These are phyloP conservation scores for Pterocarpus macrocarpus DNA, from an alignment of 306 rosid genomes.

Conservation along the genomic window DNA sequence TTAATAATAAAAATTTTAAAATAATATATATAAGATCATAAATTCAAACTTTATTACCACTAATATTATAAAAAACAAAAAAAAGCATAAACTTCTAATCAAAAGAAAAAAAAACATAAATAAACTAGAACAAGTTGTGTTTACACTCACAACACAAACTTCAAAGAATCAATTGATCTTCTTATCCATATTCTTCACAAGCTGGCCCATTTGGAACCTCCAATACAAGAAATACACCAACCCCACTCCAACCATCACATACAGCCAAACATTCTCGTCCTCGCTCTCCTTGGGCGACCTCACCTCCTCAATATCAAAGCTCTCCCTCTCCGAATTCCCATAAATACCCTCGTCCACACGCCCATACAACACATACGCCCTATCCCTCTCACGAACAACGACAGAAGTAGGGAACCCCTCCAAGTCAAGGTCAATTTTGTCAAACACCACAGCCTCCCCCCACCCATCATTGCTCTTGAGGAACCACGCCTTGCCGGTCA, in stretches of 20 bases:
- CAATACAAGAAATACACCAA: conserved; percentile 75
- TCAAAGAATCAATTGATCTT: conserved; percentile 56
- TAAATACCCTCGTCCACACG: conserved; percentile 55
- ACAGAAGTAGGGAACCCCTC: conserved; percentile 73
- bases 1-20: no score
- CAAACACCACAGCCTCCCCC: conserved; percentile 66
- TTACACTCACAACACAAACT: neutral
- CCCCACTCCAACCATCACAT: conserved; percentile 70
- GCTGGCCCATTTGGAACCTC: conserved; percentile 83
- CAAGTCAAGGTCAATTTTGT: conserved; percentile 66
- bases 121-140: no score
- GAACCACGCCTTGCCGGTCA: conserved; percentile 57
- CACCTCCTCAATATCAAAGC: conserved; percentile 68
- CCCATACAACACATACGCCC: conserved; percentile 76
- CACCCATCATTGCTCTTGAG: conserved; percentile 76
- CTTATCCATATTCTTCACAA: conserved; percentile 61
- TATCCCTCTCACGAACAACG: conserved; percentile 55
- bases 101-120: no score
- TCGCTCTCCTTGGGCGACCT: conserved; percentile 60
- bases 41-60: no score
- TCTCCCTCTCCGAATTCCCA: conserved; percentile 62
- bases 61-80: no score
- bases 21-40: no score
- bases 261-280: conserved; percentile 69
- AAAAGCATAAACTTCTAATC: no score